A percentile compares a stretch with the other conserved stretches of the same genome.
phyloP scores from a whole-genome alignment of 2,329 filamentous ascomycete genomes.

The Lasiodiplodia sp. region DNA sequence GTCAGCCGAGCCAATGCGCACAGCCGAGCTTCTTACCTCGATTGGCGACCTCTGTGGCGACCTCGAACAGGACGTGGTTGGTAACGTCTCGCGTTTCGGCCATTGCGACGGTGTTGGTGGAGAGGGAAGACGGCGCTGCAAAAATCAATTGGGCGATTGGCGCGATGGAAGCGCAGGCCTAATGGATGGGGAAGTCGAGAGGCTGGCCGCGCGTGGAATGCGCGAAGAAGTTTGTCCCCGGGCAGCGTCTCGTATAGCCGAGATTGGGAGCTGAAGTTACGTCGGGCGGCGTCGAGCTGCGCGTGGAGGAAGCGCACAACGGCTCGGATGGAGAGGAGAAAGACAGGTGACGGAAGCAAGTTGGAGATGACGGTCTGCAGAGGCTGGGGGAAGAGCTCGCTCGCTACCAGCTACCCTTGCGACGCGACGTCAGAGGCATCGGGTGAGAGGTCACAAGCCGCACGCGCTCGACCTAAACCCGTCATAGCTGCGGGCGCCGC shows the following conservation, averaged over 20 bases:
- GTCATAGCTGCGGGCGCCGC: not conserved
- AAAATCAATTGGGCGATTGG: not conserved
- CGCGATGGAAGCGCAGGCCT: not conserved
- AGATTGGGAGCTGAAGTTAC: not conserved
- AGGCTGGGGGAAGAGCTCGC: constrained; percentile 19
- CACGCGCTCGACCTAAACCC: not conserved
- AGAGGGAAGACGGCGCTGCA: not conserved
- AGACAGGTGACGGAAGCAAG: not conserved
- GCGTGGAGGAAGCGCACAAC: not conserved
- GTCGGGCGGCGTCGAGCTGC: not conserved
- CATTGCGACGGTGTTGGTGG: constrained; percentile 14
- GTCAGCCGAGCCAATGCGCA: constrained; percentile 35
- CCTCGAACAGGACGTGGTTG: constrained; percentile 95
- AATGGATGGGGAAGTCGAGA: constrained; percentile 22
- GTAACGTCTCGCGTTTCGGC: constrained; percentile 72
- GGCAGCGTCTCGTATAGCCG: not conserved
- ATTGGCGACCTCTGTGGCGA: constrained; percentile 97
- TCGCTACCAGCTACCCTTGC: constrained; percentile 10
- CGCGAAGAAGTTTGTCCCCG: constrained; percentile 21
- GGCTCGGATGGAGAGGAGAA: not conserved
- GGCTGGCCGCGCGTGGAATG: constrained; percentile 23
- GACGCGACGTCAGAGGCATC: constrained; percentile 28
- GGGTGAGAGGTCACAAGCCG: constrained; percentile 19
- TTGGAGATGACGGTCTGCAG: constrained; percentile 9
- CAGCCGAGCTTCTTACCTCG: constrained; percentile 68